Conservation (phyloP, 176 grass and related monocot species). For the Alopecurus myosuroides region DNA sequence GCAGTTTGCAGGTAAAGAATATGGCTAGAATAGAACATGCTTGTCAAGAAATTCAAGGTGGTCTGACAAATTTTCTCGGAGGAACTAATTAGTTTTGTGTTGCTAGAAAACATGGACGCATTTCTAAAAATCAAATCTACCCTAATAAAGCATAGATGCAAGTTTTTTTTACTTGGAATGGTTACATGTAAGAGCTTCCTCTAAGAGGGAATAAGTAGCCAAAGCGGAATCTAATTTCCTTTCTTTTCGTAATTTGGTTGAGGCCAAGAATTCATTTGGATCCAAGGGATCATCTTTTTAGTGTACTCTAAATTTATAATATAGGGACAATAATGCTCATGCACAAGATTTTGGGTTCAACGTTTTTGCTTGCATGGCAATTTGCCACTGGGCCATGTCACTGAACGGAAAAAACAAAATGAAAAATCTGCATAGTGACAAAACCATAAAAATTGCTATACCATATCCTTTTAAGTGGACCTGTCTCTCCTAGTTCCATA, state of each 20-base stretch:
- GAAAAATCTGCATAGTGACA: background rate
- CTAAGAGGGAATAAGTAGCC: background rate
- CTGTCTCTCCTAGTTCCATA: background rate
- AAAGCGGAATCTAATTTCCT: background rate
- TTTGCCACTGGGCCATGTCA: background rate
- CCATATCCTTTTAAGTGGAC: background rate
- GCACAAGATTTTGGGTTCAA: background rate
- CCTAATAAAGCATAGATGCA: background rate
- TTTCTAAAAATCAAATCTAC: background rate
- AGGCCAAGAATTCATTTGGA: background rate
- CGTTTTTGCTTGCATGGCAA: background rate
- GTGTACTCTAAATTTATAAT: background rate
- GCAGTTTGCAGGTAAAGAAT: background rate
- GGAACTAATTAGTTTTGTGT: background rate
- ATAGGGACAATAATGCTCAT: background rate
- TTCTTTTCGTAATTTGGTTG: background rate
- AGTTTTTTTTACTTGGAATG: background rate
- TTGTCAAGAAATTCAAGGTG: background rate
- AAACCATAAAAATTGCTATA: background rate
- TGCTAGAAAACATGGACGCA: background rate
- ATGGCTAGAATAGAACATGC: background rate
- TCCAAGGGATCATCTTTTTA: background rate
- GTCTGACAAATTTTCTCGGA: background rate
- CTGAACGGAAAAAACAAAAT: background rate
- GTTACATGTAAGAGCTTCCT: background rate